Percentiles rank a stretch among this genome's conserved stretches.
phyloP scores from a whole-genome alignment of 139 green algal genomes.

The Eudorina sp. region DNA sequence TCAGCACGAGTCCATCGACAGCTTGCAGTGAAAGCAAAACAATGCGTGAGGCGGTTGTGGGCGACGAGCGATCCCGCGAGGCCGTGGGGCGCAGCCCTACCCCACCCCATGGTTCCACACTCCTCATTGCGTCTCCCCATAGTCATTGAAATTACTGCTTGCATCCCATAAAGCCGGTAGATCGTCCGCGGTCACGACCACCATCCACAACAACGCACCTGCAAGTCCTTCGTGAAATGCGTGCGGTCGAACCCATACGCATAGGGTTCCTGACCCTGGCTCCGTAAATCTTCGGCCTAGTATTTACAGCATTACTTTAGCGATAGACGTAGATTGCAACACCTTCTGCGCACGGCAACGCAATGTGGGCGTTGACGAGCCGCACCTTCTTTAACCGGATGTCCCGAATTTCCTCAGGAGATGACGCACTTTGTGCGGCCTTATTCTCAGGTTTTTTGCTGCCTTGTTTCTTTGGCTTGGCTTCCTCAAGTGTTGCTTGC shows the following conservation, averaged over 20 bases:
- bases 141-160: no score
- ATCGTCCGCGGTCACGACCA: neutral
- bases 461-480: conserved; percentile 7
- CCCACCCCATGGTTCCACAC: no score
- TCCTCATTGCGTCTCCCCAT: no score
- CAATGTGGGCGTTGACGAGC: neutral
- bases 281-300: conserved; percentile 79
- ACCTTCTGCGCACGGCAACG: neutral
- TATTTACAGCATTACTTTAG: neutral
- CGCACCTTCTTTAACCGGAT: conserved; percentile 83
- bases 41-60: no score
- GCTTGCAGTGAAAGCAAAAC: no score
- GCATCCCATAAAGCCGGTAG: no score
- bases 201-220: conserved; percentile 58
- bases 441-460: neutral
- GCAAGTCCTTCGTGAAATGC: conserved; percentile 86
- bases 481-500: neutral
- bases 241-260: conserved; percentile 93
- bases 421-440: conserved; percentile 53
- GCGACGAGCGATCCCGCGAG: no score
- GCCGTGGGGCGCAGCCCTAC: no score
- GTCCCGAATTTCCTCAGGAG: conserved; percentile 77
- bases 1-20: no score
- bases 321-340: neutral
- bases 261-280: conserved; percentile 86